Evolutionary conservation across 2,329 filamentous ascomycete species (phyloP).

Genomic region (Hypoxylon sp.): DNA sequence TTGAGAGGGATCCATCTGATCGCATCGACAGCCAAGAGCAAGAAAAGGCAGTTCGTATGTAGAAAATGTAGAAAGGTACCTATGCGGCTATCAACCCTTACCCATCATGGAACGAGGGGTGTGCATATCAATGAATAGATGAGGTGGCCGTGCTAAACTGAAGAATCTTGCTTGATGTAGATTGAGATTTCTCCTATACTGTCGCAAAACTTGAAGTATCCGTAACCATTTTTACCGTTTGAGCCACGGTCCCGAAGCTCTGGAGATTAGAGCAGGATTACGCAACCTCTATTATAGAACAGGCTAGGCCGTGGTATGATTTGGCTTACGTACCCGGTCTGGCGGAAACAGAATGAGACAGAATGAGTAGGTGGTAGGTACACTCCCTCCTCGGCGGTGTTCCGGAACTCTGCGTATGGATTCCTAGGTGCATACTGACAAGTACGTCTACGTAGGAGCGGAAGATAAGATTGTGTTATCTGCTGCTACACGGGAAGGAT

Average conservation of each 20-base stretch:
- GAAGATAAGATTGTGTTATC: conserved; percentile 39
- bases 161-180: not conserved
- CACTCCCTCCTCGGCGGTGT: conserved; percentile 34
- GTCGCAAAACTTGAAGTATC: conserved; percentile 32
- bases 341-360: conserved; percentile 17
- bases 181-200: conserved; percentile 24
- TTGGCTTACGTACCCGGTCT: conserved; percentile 23
- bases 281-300: conserved; percentile 26
- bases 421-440: conserved; percentile 19
- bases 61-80: not conserved
- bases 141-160: conserved; percentile 4
- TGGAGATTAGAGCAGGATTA: conserved; percentile 27
- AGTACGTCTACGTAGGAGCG: conserved; percentile 26
- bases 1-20: conserved; percentile 12
- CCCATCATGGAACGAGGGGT: conserved; percentile 35
- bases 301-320: conserved; percentile 14
- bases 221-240: conserved; percentile 26
- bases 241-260: conserved; percentile 31
- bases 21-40: conserved; percentile 11
- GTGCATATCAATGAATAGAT: conserved; percentile 25
- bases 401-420: conserved; percentile 25
- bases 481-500: conserved; percentile 34
- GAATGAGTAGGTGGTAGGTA: conserved; percentile 28
- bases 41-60: conserved; percentile 13
- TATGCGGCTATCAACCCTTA: conserved; percentile 36